A percentile compares a stretch with the other conserved stretches of the same genome.
Conservation (phyloP, 2,329 filamentous ascomycete genomes). For the Hypoxylon sp. region DNA sequence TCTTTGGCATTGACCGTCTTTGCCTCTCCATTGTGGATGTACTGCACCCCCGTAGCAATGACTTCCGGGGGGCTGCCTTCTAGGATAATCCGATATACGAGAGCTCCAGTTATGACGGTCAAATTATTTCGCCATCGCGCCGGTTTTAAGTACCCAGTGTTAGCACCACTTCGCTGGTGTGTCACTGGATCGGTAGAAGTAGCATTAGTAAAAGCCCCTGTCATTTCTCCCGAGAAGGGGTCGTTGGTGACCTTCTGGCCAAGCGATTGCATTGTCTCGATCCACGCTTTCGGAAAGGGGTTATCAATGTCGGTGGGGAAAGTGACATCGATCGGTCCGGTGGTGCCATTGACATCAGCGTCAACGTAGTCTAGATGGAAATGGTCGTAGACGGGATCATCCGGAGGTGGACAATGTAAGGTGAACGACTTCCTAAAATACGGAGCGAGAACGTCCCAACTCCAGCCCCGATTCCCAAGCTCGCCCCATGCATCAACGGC, state of each 20-base stretch:
- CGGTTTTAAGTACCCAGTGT: background rate
- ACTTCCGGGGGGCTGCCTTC: too few relatives aligned
- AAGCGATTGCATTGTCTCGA: slow-evolving; percentile 37
- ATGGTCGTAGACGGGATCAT: too few relatives aligned
- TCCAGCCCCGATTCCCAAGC: slow-evolving; percentile 48
- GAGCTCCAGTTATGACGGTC: too few relatives aligned
- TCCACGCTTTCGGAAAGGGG: slow-evolving; percentile 37
- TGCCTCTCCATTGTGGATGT: too few relatives aligned
- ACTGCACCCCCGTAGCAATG: background rate
- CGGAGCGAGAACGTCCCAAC: slow-evolving; percentile 31
- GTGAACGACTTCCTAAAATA: background rate
- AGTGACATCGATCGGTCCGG: slow-evolving; percentile 37
- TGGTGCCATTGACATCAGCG: background rate
- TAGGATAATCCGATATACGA: too few relatives aligned
- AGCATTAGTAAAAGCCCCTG: background rate
- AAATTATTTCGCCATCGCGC: slow-evolving; percentile 17
- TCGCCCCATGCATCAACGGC: slow-evolving; percentile 47
- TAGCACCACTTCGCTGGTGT: too few relatives aligned
- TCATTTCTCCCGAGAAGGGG: slow-evolving; percentile 31
- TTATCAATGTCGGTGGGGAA: slow-evolving; percentile 31
- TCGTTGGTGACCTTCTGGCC: slow-evolving; percentile 38
- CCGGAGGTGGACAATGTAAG: background rate
- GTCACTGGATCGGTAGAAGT: too few relatives aligned
- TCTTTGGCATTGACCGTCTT: background rate
- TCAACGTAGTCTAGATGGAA: too few relatives aligned